Percentiles rank a stretch among this genome's conserved stretches.
phyloP scores from a whole-genome alignment of 257 asterid genomes.

The Striga asiatica region DNA sequence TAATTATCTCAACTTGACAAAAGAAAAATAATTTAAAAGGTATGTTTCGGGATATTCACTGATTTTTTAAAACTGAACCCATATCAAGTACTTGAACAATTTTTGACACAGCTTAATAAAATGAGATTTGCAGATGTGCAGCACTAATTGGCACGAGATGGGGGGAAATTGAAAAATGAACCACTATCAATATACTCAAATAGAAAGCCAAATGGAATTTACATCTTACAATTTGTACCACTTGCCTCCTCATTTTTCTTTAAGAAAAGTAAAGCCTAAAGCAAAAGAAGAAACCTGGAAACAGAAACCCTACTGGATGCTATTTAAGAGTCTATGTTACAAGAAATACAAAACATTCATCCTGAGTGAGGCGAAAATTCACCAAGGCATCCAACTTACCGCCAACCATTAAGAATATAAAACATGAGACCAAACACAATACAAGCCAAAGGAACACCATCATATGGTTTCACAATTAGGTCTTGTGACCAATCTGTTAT shows the following conservation, averaged over 20 bases:
- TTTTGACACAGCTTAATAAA: not conserved
- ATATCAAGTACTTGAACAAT: too few species aligned
- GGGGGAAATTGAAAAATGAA: too few species aligned
- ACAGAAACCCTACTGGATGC: too few species aligned
- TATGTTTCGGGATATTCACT: too few species aligned
- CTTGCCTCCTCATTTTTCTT: not conserved
- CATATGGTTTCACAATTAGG: not conserved
- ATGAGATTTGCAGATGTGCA: not conserved
- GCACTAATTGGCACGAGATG: not conserved
- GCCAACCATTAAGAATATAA: not conserved
- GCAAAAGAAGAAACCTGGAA: constrained; percentile 2
- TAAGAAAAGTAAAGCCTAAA: not conserved
- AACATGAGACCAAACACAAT: constrained; percentile 6
- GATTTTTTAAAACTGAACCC: too few species aligned
- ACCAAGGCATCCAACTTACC: not conserved
- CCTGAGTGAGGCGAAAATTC: constrained; percentile 1
- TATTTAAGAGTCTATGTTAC: too few species aligned
- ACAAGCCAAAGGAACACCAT: constrained; percentile 8
- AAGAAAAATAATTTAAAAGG: not conserved
- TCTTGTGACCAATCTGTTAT: not conserved
- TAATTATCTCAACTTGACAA: not conserved
- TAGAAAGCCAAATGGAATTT: too few species aligned
- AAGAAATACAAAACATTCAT: not conserved
- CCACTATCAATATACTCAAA: too few species aligned
- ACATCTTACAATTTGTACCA: not conserved